A percentile compares a stretch with the other conserved stretches of the same genome.
Conservation (phyloP, 345 rosid genomes). For the Clausena lansium region DNA sequence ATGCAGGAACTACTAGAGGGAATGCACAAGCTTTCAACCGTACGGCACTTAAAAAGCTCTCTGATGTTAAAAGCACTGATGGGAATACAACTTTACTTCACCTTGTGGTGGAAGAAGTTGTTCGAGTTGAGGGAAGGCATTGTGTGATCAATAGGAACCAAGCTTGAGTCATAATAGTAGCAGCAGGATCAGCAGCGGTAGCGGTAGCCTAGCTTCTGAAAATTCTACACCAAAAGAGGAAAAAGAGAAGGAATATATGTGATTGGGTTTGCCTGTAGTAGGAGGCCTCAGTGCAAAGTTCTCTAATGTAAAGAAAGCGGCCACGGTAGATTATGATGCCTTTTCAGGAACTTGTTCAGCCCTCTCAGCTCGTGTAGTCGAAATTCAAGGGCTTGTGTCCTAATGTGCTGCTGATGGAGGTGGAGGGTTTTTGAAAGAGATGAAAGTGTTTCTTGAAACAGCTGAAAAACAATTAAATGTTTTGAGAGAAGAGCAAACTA, state of each 20-base stretch:
- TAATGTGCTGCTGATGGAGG: conserved; percentile 32
- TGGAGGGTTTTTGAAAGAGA: conserved; percentile 47
- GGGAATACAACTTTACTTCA: conserved; percentile 81
- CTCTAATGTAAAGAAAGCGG: conserved; percentile 81
- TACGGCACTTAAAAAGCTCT: conserved; percentile 65
- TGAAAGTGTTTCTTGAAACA: conserved; percentile 53
- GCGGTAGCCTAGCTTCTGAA: conserved; percentile 15
- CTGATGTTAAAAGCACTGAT: conserved; percentile 80
- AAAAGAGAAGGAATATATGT: conserved; percentile 54
- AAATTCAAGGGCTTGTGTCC: conserved; percentile 32
- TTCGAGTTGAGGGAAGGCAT: conserved; percentile 75
- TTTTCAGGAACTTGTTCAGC: conserved; percentile 42
- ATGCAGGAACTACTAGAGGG: conserved; percentile 85
- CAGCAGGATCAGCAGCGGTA: conserved; percentile 22
- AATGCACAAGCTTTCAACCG: conserved; percentile 86
- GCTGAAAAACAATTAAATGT: conserved; percentile 55
- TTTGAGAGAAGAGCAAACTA: conserved; percentile 48
- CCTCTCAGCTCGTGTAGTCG: conserved; percentile 48
- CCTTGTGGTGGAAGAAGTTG: conserved; percentile 83
- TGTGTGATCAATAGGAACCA: conserved; percentile 49
- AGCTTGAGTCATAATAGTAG: conserved; percentile 43
- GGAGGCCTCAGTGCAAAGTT: conserved; percentile 79
- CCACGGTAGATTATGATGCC: conserved; percentile 46
- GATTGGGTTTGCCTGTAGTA: conserved; percentile 69
- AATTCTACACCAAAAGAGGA: conserved; percentile 43